phyloP scores from a whole-genome alignment of 1,139 yeast genomes.

The Suhomyces yuchorum region DNA sequence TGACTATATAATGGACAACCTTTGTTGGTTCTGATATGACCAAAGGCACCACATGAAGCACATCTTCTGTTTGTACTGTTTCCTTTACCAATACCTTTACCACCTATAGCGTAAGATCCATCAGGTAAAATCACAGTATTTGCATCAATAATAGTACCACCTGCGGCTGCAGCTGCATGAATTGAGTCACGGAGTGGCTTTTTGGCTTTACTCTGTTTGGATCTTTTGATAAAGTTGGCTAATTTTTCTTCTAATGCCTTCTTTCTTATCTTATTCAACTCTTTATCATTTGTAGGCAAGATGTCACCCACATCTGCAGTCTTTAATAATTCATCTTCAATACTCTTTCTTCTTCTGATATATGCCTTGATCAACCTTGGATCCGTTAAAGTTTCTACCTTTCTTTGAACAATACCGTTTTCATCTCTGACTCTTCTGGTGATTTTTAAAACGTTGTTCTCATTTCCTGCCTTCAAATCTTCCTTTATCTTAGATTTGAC shows the following conservation, averaged over 20 bases:
- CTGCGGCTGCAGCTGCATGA: slow-evolving; percentile 54
- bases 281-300: slow-evolving; percentile 82
- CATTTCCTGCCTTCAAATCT: slow-evolving; percentile 37
- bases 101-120: slow-evolving; percentile 53
- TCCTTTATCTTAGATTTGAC: slow-evolving; percentile 36
- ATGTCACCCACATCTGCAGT: slow-evolving; percentile 66
- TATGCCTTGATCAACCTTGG: slow-evolving; percentile 88
- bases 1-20: slow-evolving; percentile 78
- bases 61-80: slow-evolving; percentile 84
- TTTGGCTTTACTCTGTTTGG: slow-evolving; percentile 46
- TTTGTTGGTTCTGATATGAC: slow-evolving; percentile 90
- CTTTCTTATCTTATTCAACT: slow-evolving; percentile 75
- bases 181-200: slow-evolving; percentile 40
- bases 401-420: slow-evolving; percentile 84
- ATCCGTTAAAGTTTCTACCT: slow-evolving; percentile 75
- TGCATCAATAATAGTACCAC: slow-evolving; percentile 45
- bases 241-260: slow-evolving; percentile 81
- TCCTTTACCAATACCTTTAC: slow-evolving; percentile 71
- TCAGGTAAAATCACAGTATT: slow-evolving; percentile 48
- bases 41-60: slow-evolving; percentile 93
- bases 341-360: slow-evolving; percentile 71
- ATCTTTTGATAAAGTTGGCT: slow-evolving; percentile 78
- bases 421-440: slow-evolving; percentile 81
- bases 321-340: slow-evolving; percentile 66
- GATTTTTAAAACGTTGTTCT: slow-evolving; percentile 62